These are phyloP conservation scores for Dictyostelium citrinum DNA, from an alignment of 78 protist genomes.

Conservation along the genomic window DNA sequence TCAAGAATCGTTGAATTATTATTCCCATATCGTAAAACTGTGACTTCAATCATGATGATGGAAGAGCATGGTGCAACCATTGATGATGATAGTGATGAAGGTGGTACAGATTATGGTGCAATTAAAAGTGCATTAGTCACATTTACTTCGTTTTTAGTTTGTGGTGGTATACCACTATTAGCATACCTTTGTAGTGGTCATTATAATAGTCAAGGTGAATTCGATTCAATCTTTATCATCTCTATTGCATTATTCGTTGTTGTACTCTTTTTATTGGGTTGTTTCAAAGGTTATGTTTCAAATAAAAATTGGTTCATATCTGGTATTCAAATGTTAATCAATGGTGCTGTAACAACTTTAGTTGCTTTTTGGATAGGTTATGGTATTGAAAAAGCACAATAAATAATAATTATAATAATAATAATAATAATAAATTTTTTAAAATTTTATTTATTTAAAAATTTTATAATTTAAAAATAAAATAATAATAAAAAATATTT, in stretches of 20 bases:
- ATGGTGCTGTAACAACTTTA: slow-evolving; percentile 79
- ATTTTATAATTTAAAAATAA: neutral
- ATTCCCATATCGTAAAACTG: slow-evolving; percentile 59
- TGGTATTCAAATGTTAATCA: slow-evolving; percentile 68
- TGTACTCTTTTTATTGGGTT: slow-evolving; percentile 65
- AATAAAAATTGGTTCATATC: slow-evolving; percentile 43
- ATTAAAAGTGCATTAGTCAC: slow-evolving; percentile 52
- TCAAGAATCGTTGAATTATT: slow-evolving; percentile 44
- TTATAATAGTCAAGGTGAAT: neutral
- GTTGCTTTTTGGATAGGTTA: slow-evolving; percentile 80
- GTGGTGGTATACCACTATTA: slow-evolving; percentile 47
- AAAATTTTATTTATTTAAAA: neutral
- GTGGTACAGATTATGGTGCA: slow-evolving; percentile 35
- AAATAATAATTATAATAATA: neutral
- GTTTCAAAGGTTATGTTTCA: slow-evolving; percentile 70
- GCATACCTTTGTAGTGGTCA: slow-evolving; percentile 10
- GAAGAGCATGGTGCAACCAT: slow-evolving; percentile 36
- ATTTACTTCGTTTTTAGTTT: slow-evolving; percentile 49
- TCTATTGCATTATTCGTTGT: slow-evolving; percentile 41
- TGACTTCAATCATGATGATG: slow-evolving; percentile 58
- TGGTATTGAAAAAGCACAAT: slow-evolving; percentile 38
- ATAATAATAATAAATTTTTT: neutral
- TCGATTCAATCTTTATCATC: slow-evolving; percentile 41
- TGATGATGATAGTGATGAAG: slow-evolving; percentile 18
- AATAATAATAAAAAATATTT: neutral